Conservation (phyloP, 352 stramenopile genomes). For the Stramenopiles sp. region DNA sequence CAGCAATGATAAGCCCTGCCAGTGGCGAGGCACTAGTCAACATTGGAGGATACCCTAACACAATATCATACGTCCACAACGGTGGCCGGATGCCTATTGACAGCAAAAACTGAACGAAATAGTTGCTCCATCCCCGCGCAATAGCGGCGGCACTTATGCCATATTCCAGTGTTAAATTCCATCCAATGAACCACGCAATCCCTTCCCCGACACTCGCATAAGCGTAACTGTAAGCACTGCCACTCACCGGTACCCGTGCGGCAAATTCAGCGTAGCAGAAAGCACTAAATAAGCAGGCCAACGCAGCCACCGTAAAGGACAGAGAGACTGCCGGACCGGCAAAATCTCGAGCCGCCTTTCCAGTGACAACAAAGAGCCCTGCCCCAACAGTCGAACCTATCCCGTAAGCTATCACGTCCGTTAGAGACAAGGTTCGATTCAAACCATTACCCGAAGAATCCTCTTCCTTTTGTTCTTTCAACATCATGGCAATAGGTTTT, state of each 20-base stretch:
- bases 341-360: conserved; percentile 49
- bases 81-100: conserved; percentile 29
- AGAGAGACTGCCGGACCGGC: conserved; percentile 62
- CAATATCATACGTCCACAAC: conserved; percentile 33
- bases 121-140: conserved; percentile 63
- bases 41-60: conserved; percentile 28
- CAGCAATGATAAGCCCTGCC: conserved; percentile 46
- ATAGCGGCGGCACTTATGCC: conserved; percentile 68
- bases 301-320: conserved; percentile 58
- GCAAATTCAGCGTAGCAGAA: conserved; percentile 70
- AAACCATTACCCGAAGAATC: too few relatives aligned
- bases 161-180: conserved; percentile 75
- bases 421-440: too few relatives aligned
- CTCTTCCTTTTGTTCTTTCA: too few relatives aligned
- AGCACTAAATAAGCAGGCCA: conserved; percentile 67
- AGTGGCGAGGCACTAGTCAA: conserved; percentile 48
- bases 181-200: conserved; percentile 64
- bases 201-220: conserved; percentile 61
- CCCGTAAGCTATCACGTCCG: conserved; percentile 60
- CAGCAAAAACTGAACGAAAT: conserved; percentile 49
- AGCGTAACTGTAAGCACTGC: conserved; percentile 66
- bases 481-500: too few relatives aligned
- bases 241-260: conserved; percentile 47
- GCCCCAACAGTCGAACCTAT: conserved; percentile 66
- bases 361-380: conserved; percentile 74